A percentile compares a stretch with the other conserved stretches of the same genome.
These are phyloP conservation scores for Hypoxylon sp. DNA, from an alignment of 2,329 filamentous ascomycete genomes.

Conservation along the genomic window DNA sequence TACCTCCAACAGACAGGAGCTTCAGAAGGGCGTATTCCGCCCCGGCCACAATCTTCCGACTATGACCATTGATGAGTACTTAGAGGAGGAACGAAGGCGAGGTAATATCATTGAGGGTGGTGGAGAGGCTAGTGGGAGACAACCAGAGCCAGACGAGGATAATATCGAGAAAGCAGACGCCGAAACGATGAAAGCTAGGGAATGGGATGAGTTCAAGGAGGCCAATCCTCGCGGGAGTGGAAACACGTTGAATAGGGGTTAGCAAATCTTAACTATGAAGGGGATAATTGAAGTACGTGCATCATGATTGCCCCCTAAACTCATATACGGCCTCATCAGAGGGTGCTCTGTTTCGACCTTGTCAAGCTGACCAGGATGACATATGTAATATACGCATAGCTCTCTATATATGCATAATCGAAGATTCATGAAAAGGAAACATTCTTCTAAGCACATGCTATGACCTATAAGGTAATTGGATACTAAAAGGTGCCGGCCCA, in stretches of 20 bases:
- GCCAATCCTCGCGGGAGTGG: slow-evolving; percentile 87
- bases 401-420: neutral
- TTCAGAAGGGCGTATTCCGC: slow-evolving; percentile 86
- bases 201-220: slow-evolving; percentile 96
- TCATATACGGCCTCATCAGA: neutral
- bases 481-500: neutral
- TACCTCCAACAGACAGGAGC: slow-evolving; percentile 79
- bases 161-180: slow-evolving; percentile 88
- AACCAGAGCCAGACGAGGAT: slow-evolving; percentile 87
- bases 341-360: neutral
- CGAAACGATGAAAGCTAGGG: slow-evolving; percentile 92
- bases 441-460: neutral
- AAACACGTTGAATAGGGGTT: slow-evolving; percentile 85
- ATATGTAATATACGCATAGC: neutral
- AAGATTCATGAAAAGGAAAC: neutral
- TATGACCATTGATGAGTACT: slow-evolving; percentile 97
- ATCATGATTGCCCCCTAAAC: neutral
- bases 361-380: neutral
- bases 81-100: slow-evolving; percentile 87
- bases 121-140: slow-evolving; percentile 78
- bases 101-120: slow-evolving; percentile 94
- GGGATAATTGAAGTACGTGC: slow-evolving; percentile 2
- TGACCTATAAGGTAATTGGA: neutral
- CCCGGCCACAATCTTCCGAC: slow-evolving; percentile 94
- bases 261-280: slow-evolving; percentile 1